Conservation (phyloP, 345 rosid genomes). For the Bretschneidera sinensis region DNA sequence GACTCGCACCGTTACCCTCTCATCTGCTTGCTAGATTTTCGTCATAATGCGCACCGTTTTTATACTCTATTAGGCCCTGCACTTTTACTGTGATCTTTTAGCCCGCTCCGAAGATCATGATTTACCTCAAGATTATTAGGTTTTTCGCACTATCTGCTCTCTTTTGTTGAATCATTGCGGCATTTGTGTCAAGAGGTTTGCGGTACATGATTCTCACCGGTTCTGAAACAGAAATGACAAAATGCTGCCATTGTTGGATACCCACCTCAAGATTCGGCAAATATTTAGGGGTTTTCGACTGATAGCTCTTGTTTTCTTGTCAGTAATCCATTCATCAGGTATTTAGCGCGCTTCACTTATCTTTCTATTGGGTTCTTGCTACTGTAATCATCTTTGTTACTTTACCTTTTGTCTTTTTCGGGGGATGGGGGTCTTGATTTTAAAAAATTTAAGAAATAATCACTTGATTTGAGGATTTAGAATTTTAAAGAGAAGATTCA, state of each 20-base stretch:
- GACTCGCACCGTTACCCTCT: not conserved
- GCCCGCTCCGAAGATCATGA: conserved; percentile 13
- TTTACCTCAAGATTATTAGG: conserved; percentile 38
- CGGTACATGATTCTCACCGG: not conserved
- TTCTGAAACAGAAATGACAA: not conserved
- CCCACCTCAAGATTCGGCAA: not conserved
- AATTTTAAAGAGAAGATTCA: not conserved
- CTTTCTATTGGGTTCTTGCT: not conserved
- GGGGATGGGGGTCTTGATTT: not conserved
- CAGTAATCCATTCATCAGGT: conserved; percentile 17
- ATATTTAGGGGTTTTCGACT: conserved; percentile 6
- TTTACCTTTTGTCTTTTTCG: too few relatives aligned
- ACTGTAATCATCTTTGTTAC: too few relatives aligned
- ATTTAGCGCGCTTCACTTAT: not conserved
- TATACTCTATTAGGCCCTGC: not conserved
- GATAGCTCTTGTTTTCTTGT: not conserved
- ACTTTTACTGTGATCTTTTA: not conserved
- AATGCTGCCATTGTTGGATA: conserved; percentile 10
- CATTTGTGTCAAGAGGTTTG: conserved; percentile 3
- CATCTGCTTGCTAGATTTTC: not conserved
- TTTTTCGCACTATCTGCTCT: not conserved
- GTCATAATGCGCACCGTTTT: not conserved
- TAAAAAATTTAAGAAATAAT: conserved; percentile 9
- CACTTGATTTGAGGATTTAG: conserved; percentile 11
- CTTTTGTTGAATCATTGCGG: not conserved